These are phyloP conservation scores for Fusarium pseudoanthophilum DNA, from an alignment of 2,329 filamentous ascomycete genomes.

Conservation along the genomic window DNA sequence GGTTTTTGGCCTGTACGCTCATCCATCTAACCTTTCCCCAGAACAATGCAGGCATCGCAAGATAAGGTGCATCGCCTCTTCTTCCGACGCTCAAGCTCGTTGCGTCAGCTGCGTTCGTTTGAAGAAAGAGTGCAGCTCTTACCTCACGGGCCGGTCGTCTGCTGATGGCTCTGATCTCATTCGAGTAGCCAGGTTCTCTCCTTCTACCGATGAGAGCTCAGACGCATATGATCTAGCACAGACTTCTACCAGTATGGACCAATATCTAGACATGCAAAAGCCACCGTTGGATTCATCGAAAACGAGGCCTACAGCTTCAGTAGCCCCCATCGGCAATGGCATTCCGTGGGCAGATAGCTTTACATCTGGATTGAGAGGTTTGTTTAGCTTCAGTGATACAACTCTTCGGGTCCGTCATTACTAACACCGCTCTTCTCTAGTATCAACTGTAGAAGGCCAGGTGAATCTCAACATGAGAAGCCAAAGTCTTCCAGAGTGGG, in stretches of 20 bases:
- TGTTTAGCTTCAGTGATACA: accelerated
- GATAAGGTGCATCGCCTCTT: neutral
- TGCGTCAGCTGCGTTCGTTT: neutral
- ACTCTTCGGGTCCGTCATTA: accelerated
- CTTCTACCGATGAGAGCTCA: neutral
- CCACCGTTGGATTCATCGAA: neutral
- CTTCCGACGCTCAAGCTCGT: neutral
- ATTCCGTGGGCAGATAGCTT: neutral
- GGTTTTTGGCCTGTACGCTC: neutral
- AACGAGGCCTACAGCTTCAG: neutral
- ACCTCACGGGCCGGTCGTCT: neutral
- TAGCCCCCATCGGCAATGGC: neutral
- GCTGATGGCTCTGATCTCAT: neutral
- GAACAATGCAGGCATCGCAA: conserved; percentile 3
- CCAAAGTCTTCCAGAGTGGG: neutral
- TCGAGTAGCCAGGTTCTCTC: neutral
- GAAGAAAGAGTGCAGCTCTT: conserved; percentile 4
- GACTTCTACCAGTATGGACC: too few relatives aligned
- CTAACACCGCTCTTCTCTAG: neutral
- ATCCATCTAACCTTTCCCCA: neutral
- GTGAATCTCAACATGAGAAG: neutral
- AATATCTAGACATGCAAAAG: neutral
- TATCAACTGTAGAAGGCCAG: too few relatives aligned
- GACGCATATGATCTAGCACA: neutral
- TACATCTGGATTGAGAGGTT: neutral